Conservation (phyloP, 805 yeast genomes). For the Candida takata region DNA sequence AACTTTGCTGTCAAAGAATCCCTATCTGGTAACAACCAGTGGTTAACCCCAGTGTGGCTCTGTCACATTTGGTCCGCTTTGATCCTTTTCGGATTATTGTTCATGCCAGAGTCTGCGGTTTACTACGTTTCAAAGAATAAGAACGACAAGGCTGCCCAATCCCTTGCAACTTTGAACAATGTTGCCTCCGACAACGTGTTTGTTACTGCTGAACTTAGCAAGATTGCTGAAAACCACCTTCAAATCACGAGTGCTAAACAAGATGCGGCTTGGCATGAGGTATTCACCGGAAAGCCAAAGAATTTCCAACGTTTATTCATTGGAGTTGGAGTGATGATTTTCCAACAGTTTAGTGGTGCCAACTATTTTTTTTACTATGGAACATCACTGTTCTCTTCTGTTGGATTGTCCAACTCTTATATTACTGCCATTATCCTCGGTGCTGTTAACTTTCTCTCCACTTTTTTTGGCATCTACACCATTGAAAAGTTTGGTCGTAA, state of each 20-base stretch:
- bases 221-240: constrained; percentile 39
- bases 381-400: constrained; percentile 52
- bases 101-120: constrained; percentile 68
- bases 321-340: constrained; percentile 53
- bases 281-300: constrained; percentile 57
- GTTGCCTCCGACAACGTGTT: constrained; percentile 38
- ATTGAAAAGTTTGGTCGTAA: constrained; percentile 53
- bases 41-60: constrained; percentile 62
- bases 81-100: constrained; percentile 38
- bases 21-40: constrained; percentile 39
- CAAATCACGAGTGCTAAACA: constrained; percentile 41
- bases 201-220: constrained; percentile 40
- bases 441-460: constrained; percentile 47
- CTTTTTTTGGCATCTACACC: constrained; percentile 43
- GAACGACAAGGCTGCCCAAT: constrained; percentile 45
- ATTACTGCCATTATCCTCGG: constrained; percentile 55
- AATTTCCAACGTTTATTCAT: constrained; percentile 40
- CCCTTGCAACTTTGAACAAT: constrained; percentile 49
- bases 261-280: constrained; percentile 42
- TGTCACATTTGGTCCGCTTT: constrained; percentile 33
- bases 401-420: constrained; percentile 50
- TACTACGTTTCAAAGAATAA: constrained; percentile 37
- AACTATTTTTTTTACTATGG: constrained; percentile 65
- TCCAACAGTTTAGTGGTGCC: constrained; percentile 58
- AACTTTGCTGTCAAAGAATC: constrained; percentile 48